These are phyloP conservation scores for Cryphonectria radicalis DNA, from an alignment of 2,329 filamentous ascomycete genomes.

Conservation along the genomic window DNA sequence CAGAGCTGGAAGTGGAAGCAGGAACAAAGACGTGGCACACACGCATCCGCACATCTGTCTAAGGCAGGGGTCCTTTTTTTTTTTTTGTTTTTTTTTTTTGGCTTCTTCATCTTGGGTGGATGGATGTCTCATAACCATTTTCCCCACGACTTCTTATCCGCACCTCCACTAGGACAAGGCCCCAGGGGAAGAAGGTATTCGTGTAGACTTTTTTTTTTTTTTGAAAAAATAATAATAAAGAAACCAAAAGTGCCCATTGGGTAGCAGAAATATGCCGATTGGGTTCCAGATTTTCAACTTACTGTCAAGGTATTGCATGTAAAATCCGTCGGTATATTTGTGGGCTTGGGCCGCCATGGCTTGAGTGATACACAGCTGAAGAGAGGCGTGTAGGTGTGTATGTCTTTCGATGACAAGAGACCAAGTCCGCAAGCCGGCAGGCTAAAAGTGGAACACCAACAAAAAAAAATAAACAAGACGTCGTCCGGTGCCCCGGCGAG, in stretches of 20 bases:
- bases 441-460: slow-evolving; percentile 31
- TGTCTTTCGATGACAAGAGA: slow-evolving; percentile 5
- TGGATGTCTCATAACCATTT: slow-evolving; percentile 24
- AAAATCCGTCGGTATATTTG: slow-evolving; percentile 64
- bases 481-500: slow-evolving; percentile 30
- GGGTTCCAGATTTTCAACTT: slow-evolving; percentile 50
- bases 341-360: slow-evolving; percentile 34
- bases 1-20: slow-evolving; percentile 21
- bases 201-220: background rate
- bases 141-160: slow-evolving; percentile 18
- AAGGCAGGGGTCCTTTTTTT: slow-evolving; percentile 21
- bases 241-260: background rate
- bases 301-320: slow-evolving; percentile 77
- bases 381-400: background rate
- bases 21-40: slow-evolving; percentile 19
- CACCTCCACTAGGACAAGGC: slow-evolving; percentile 11
- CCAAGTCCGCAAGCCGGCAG: slow-evolving; percentile 34
- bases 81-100: too few relatives aligned
- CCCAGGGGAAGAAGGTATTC: slow-evolving; percentile 3
- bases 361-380: slow-evolving; percentile 11
- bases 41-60: slow-evolving; percentile 9
- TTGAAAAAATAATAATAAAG: background rate
- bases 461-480: slow-evolving; percentile 17
- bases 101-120: slow-evolving; percentile 14
- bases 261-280: slow-evolving; percentile 29